Percentiles rank a stretch among this genome's conserved stretches.
Conservation (phyloP, 106 monocot genomes). For the Dioscorea zingiberensis region DNA sequence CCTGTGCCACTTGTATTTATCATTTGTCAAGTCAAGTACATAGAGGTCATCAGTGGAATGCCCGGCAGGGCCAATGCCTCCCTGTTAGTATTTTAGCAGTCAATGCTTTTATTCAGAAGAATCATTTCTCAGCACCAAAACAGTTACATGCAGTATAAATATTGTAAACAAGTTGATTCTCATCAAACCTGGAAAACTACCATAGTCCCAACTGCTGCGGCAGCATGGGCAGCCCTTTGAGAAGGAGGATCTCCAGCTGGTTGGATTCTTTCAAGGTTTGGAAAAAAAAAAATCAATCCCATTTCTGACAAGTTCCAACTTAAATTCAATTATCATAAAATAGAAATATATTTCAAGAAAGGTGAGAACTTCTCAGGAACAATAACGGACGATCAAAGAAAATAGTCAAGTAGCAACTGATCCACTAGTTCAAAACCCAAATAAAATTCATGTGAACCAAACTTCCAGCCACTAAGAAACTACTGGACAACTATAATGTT, state of each 20-base stretch:
- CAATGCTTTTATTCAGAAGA: too few species aligned
- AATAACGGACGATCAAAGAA: too few species aligned
- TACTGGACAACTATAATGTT: too few species aligned
- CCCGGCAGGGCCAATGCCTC: constrained; percentile 97
- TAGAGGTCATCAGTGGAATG: constrained; percentile 98
- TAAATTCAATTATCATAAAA: not conserved
- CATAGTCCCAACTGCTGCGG: constrained; percentile 90
- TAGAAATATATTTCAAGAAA: constrained; percentile 1
- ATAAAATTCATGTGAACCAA: too few species aligned
- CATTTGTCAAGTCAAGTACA: constrained; percentile 90
- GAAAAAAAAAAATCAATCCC: too few species aligned
- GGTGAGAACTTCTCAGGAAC: too few species aligned
- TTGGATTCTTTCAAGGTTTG: constrained; percentile 41
- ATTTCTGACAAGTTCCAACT: not conserved
- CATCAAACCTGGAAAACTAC: constrained; percentile 88
- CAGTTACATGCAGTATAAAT: too few species aligned
- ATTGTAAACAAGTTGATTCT: not conserved
- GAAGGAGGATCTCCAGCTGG: constrained; percentile 92
- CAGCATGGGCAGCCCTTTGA: constrained; percentile 94
- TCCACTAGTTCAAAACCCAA: too few species aligned
- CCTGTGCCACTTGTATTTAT: constrained; percentile 98
- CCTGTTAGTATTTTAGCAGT: constrained; percentile 26
- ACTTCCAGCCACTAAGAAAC: too few species aligned
- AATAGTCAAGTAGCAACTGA: too few species aligned
- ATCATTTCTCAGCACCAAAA: too few species aligned